These are phyloP conservation scores for Meira nashicola DNA, from an alignment of 1,284 basidiomycete species.

Conservation along the genomic window DNA sequence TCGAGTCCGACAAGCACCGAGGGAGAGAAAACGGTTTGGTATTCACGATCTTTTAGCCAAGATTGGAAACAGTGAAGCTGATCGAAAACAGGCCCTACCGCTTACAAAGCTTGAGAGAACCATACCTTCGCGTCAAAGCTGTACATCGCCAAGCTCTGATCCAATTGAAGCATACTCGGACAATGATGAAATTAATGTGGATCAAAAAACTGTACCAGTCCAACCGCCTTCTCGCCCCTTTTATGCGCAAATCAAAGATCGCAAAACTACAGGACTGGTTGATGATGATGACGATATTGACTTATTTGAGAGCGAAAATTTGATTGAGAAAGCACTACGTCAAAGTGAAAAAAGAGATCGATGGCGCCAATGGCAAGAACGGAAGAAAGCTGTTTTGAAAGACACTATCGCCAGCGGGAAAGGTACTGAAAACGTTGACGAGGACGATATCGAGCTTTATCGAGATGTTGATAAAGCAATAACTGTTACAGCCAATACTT, in stretches of 20 bases:
- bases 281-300: conserved; percentile 2
- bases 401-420: neutral
- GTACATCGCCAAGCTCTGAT: neutral
- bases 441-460: conserved; percentile 15
- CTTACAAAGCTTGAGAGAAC: neutral
- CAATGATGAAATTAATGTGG: neutral
- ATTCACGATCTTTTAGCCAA: conserved; percentile 35
- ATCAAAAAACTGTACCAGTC: too few relatives aligned
- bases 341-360: too few relatives aligned
- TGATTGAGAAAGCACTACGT: neutral
- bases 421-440: conserved; percentile 15
- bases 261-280: too few relatives aligned
- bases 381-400: neutral
- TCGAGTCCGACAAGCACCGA: neutral
- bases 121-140: too few relatives aligned
- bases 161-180: neutral
- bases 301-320: neutral
- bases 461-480: too few relatives aligned
- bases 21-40: conserved; percentile 31
- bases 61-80: conserved; percentile 21
- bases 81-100: neutral
- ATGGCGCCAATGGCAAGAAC: too few relatives aligned
- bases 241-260: too few relatives aligned
- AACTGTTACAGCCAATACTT: too few relatives aligned
- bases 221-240: too few relatives aligned